Conservation (phyloP, 306 rosid genomes). For the Boehmeria nivea region DNA sequence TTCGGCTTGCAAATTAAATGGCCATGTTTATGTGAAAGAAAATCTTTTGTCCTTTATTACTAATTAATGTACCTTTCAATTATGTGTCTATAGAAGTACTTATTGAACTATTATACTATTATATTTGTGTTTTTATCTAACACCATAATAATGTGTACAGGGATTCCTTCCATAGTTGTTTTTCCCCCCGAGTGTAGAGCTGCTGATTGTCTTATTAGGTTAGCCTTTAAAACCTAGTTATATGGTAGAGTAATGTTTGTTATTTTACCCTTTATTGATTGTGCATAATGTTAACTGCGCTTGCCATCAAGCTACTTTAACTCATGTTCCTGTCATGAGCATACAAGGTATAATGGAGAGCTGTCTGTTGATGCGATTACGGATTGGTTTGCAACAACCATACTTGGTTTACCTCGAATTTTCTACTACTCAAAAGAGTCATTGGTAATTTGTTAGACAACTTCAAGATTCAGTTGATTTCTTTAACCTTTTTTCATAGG, state of each 20-base stretch:
- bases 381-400: slow-evolving; percentile 81
- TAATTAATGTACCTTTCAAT: too few species aligned
- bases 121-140: too few species aligned
- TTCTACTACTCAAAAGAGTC: slow-evolving; percentile 71
- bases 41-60: too few species aligned
- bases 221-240: slow-evolving; percentile 28
- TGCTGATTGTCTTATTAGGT: slow-evolving; percentile 65
- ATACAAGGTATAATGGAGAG: slow-evolving; percentile 63
- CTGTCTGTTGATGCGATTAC: slow-evolving; percentile 59
- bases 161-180: slow-evolving; percentile 73
- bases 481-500: background rate
- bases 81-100: too few species aligned
- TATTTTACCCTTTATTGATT: background rate
- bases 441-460: slow-evolving; percentile 47
- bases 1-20: too few species aligned
- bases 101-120: too few species aligned
- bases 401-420: slow-evolving; percentile 72
- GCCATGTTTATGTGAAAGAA: too few species aligned
- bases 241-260: too few species aligned
- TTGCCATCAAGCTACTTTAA: too few species aligned
- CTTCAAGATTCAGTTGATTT: background rate
- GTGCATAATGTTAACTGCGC: background rate
- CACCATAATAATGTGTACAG: slow-evolving; percentile 27
- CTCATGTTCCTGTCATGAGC: background rate
- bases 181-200: slow-evolving; percentile 58